These are phyloP conservation scores for Calocybe cyanea DNA, from an alignment of 768 basidiomycete genomes.

Conservation along the genomic window DNA sequence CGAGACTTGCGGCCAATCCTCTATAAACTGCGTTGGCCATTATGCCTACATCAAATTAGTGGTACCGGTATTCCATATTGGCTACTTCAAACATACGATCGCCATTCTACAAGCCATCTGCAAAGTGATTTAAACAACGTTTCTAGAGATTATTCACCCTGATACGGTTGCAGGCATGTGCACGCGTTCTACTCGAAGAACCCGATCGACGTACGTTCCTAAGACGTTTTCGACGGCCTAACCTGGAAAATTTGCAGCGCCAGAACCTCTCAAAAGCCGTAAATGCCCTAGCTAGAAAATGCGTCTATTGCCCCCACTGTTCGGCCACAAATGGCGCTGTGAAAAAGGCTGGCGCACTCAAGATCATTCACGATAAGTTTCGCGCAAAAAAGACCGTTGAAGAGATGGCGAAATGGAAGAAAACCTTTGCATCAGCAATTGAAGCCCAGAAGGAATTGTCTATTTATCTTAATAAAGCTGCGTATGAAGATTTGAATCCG, in stretches of 20 bases:
- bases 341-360: slow-evolving; percentile 92
- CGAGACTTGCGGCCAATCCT: slow-evolving; percentile 89
- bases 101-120: slow-evolving; percentile 93
- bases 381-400: slow-evolving; percentile 89
- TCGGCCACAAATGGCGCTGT: slow-evolving; percentile 91
- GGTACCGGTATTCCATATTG: slow-evolving; percentile 97
- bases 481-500: slow-evolving; percentile 91
- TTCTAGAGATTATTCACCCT: neutral
- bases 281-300: slow-evolving; percentile 83
- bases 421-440: slow-evolving; percentile 75
- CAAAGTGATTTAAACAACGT: slow-evolving; percentile 56
- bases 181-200: slow-evolving; percentile 86
- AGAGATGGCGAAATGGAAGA: slow-evolving; percentile 85
- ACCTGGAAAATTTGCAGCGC: slow-evolving; percentile 90
- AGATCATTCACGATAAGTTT: slow-evolving; percentile 98
- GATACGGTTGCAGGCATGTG: slow-evolving; percentile 63
- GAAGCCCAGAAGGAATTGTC: slow-evolving; percentile 85
- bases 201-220: slow-evolving; percentile 80
- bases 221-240: slow-evolving; percentile 84
- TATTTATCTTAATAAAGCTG: slow-evolving; percentile 80
- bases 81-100: slow-evolving; percentile 96
- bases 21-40: slow-evolving; percentile 95
- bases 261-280: slow-evolving; percentile 80
- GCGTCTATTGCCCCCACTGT: slow-evolving; percentile 90
- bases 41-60: slow-evolving; percentile 98